Evolutionary conservation across 208 protist genomes (phyloP), one percentile per base, ranked within the genome.

Genomic region (Tritrichomonas foetus): DNA sequence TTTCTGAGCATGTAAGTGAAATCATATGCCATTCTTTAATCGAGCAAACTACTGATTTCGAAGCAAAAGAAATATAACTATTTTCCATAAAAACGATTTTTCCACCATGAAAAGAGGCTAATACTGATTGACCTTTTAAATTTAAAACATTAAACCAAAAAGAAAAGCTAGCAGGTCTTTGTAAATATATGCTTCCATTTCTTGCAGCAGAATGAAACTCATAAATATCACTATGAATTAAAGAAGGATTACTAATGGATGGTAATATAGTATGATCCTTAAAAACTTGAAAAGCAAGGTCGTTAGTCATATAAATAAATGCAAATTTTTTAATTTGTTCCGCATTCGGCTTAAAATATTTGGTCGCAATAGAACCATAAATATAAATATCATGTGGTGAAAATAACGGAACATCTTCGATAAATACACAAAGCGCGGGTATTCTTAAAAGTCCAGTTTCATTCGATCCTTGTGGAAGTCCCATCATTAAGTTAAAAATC

Each of bases 21-120:
- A 57, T 57, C 16, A 89, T 33, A 49, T 89, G 78, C 78, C 78
- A 89, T 50, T 89, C 20, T 14, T 89, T 89, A 39, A 49, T 61
- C 0, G 0, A 22, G n/a, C 25, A 89, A 16, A 57, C 27, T 3
- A 57, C 27, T 3, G 41, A 13, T 20, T 89, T 27, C 1, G 5
- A 22, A n/a, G 27, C 78, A 89, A 89, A 57, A 11, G 44, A 20
- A 16, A 9, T 55, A 16, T 47, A 27, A 20, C 47, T 27, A 16
- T 89, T 47, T 1, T n/a, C 11, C 0, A 3, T 9, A 57, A 89
- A 9, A 20, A 33, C 14, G 0, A 89, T 1, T 57, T 20, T 5
- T 5, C 25, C 41, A 16, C 39, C 30, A 9, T 27, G 27, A 33
- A 57, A 36, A 89, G 25, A 39, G 8, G 47, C 41, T 39, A 89